Percentiles rank a stretch among this genome's conserved stretches.
phyloP scores from a whole-genome alignment of 2,329 filamentous ascomycete species.

The Penicillium olsonii region DNA sequence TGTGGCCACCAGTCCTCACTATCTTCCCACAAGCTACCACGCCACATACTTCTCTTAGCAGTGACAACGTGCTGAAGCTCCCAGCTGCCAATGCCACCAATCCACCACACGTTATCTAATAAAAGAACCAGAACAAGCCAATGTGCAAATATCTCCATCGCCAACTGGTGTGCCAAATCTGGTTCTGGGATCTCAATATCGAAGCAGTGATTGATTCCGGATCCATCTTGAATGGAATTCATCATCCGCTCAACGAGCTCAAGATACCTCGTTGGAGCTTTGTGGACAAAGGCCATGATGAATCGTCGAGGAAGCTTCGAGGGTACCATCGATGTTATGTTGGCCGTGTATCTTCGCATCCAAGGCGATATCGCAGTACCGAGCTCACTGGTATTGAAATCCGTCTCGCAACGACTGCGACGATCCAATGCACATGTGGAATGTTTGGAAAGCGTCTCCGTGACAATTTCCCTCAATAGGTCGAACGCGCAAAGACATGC shows the following conservation, averaged over 20 bases:
- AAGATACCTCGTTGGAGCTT: constrained; percentile 1
- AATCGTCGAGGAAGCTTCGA: constrained; percentile 1
- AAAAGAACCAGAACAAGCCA: constrained; percentile 4
- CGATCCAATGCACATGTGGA: no score
- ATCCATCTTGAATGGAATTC: background rate
- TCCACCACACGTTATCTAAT: constrained; percentile 6
- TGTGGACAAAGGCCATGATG: constrained; percentile 3
- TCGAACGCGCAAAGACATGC: background rate
- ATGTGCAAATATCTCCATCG: constrained; percentile 2
- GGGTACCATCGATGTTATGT: background rate
- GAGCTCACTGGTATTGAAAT: background rate
- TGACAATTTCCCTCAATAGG: background rate
- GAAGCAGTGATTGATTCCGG: background rate
- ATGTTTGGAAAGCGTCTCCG: background rate
- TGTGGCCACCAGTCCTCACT: constrained; percentile 1
- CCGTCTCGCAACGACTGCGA: background rate
- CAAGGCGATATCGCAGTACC: background rate
- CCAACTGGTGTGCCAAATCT: background rate
- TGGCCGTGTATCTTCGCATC: constrained; percentile 2
- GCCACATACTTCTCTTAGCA: background rate
- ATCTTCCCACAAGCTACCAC: background rate
- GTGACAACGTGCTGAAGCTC: background rate
- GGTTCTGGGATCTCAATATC: background rate
- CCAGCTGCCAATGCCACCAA: constrained; percentile 1
- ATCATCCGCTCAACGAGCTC: background rate